Base-by-base conservation (phyloP, 495 filamentous ascomycete species). In the Aspergillus homomorphus region DNA sequence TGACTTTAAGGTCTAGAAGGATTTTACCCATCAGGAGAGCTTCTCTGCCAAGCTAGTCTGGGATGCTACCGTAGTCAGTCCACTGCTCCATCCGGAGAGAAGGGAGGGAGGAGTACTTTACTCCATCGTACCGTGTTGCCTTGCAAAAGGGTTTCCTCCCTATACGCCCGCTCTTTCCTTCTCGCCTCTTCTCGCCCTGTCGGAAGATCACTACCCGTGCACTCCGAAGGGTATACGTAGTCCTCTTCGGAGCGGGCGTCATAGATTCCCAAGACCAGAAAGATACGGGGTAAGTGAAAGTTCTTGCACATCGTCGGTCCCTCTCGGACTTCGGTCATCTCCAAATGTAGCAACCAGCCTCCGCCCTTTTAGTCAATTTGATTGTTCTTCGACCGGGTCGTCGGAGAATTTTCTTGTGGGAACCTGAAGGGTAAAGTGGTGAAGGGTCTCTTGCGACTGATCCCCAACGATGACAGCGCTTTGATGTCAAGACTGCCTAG, bases 301-400 rank as follows among this genome's bases (percentile, higher is more conserved):
- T n/a, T n/a, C n/a, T n/a, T n/a, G n/a, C n/a, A 57, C 33, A 6
- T 26, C 42, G 14, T 43, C n/a, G 28, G 26, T 8, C 45, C 43
- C n/a, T 8, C 46, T 58, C 48, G 48, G 49, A 58, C 43, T 54
- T 30, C 43, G 48, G 48, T 18, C 19, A 10, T 51, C 53, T 45
- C 44, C 48, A 38, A 50, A 59, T 45, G 5, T 20, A 59, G 57
- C 51, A 54, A 55, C 23, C 51, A 54, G 51, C 51, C 24, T 22
- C 57, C 51, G 57, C 50, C n/a, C 51, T 53, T 53, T 53, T 41
- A 12, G 46, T 7, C 33, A 14, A n/a, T 20, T 33, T 28, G 50
- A 41, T 41, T 33, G n/a, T n/a, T n/a, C n/a, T n/a, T n/a, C n/a
- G n/a, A 20, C 48, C 22, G 38, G 48, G 23, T 18, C 48, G n/a